A percentile compares a stretch with the other conserved stretches of the same genome.
These are phyloP conservation scores for Chlorella variabilis DNA, from an alignment of 163 green algal genomes.

Conservation along the genomic window DNA sequence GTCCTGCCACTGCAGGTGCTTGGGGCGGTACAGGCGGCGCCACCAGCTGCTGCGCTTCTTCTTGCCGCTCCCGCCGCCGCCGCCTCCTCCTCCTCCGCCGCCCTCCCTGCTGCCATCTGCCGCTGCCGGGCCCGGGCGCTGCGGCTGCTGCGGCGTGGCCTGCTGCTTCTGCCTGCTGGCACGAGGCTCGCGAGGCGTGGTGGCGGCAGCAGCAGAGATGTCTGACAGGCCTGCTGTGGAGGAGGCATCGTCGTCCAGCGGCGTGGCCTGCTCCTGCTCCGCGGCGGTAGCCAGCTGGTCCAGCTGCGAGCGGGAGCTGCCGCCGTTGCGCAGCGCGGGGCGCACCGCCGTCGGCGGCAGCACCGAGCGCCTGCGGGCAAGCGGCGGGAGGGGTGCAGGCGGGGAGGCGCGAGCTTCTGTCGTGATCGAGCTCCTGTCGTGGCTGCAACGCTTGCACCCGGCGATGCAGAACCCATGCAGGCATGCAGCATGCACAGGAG, in stretches of 20 bases:
- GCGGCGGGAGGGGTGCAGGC: too few relatives aligned
- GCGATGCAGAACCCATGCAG: too few relatives aligned
- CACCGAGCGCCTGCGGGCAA: slow-evolving; percentile 43
- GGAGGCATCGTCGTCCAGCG: too few relatives aligned
- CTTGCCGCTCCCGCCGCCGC: neutral
- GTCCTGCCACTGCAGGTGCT: slow-evolving; percentile 30
- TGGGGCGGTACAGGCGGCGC: slow-evolving; percentile 14
- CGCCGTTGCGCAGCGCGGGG: slow-evolving; percentile 9
- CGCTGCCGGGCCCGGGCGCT: neutral
- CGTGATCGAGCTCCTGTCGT: too few relatives aligned
- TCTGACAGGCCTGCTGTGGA: too few relatives aligned
- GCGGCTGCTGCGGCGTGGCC: neutral
- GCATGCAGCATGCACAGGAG: too few relatives aligned
- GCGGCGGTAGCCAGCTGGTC: neutral
- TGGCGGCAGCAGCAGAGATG: too few relatives aligned
- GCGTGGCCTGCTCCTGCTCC: neutral
- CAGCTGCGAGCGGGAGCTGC: neutral
- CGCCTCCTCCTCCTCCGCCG: neutral
- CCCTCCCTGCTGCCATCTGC: neutral
- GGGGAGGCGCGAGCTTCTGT: too few relatives aligned
- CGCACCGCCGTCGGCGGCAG: slow-evolving; percentile 51
- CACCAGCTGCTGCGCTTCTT: slow-evolving; percentile 40
- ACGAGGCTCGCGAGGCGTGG: too few relatives aligned
- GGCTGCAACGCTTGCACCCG: too few relatives aligned
- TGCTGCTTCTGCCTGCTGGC: too few relatives aligned